Percentiles rank a stretch among this genome's conserved stretches.
These are phyloP conservation scores for Penicillium paxilli DNA, from an alignment of 495 filamentous ascomycete species.

Conservation along the genomic window DNA sequence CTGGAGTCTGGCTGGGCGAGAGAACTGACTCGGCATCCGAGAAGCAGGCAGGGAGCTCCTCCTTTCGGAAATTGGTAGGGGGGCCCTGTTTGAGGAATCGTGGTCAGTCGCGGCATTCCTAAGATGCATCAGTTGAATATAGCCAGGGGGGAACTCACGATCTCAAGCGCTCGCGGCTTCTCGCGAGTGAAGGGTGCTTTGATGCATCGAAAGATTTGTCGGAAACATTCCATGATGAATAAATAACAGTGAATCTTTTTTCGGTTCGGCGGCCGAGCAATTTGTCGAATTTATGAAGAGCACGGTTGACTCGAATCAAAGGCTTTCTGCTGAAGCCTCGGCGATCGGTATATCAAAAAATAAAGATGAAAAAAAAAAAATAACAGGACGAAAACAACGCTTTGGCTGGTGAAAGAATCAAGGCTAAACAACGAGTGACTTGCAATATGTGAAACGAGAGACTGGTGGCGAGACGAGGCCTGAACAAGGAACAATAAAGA, in stretches of 20 bases:
- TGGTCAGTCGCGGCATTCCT: constrained; percentile 2
- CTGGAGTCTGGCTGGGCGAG: constrained; percentile 16
- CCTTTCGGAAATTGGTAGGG: constrained; percentile 48
- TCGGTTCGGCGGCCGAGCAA: neutral
- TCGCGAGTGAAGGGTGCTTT: constrained; percentile 37
- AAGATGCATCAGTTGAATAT: neutral
- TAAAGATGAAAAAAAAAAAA: constrained; percentile 5
- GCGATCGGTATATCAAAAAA: neutral
- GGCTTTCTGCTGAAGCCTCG: neutral
- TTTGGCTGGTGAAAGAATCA: constrained; percentile 15
- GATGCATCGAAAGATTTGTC: constrained; percentile 37
- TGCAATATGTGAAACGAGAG: constrained; percentile 29
- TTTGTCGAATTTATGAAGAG: constrained; percentile 14
- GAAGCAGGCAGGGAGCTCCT: constrained; percentile 42
- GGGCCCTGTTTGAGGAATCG: constrained; percentile 28
- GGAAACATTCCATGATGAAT: constrained; percentile 41
- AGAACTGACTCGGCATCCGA: constrained; percentile 46
- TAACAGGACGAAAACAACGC: constrained; percentile 15
- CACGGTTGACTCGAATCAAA: neutral
- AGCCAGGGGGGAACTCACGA: constrained; percentile 29
- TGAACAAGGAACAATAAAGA: constrained; percentile 26
- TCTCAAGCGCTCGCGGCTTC: constrained; percentile 34
- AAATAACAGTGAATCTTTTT: neutral
- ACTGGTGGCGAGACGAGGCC: constrained; percentile 16
- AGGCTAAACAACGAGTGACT: constrained; percentile 27